These are phyloP conservation scores for Plectosphaerella plurivora DNA, from an alignment of 2,329 filamentous ascomycete species.

Conservation along the genomic window DNA sequence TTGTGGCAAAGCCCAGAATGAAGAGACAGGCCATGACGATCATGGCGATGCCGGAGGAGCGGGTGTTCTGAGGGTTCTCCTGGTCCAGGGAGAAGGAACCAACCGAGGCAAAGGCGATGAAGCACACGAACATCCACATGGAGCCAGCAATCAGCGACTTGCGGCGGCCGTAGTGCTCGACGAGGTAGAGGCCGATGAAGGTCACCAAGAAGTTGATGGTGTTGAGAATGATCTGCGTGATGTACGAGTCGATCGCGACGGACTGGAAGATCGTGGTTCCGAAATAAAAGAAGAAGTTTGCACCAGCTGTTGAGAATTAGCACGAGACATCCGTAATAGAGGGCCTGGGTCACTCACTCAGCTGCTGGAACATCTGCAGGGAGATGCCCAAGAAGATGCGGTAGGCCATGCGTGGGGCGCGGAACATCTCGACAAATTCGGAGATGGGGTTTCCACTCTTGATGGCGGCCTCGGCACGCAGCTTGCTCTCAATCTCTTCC, in stretches of 20 bases:
- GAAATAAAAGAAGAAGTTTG: conserved; percentile 65
- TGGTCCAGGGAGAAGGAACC: conserved; percentile 43
- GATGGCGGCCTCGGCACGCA: conserved; percentile 39
- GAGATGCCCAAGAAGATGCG: conserved; percentile 55
- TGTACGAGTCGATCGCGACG: conserved; percentile 52
- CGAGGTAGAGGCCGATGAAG: conserved; percentile 65
- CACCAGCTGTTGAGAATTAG: conserved; percentile 34
- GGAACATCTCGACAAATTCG: conserved; percentile 56
- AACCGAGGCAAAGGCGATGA: conserved; percentile 52
- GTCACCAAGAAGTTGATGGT: conserved; percentile 65
- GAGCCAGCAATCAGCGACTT: conserved; percentile 59
- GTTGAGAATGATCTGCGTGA: conserved; percentile 64
- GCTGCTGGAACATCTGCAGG: conserved; percentile 63
- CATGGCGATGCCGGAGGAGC: conserved; percentile 50
- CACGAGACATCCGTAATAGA: conserved; percentile 3
- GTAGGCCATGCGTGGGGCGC: conserved; percentile 59
- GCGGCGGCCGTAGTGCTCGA: conserved; percentile 63
- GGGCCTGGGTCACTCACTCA: conserved; percentile 30
- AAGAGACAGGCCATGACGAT: conserved; percentile 62
- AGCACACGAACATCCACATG: conserved; percentile 56
- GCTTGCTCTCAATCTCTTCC: conserved; percentile 49
- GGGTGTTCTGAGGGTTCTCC: conserved; percentile 25
- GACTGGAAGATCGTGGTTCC: conserved; percentile 47
- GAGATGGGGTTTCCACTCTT: conserved; percentile 32
- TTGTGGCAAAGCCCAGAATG: conserved; percentile 59